Base-by-base conservation (phyloP, 192 early-diverging fungal species). In the Allomyces arbusculus region DNA sequence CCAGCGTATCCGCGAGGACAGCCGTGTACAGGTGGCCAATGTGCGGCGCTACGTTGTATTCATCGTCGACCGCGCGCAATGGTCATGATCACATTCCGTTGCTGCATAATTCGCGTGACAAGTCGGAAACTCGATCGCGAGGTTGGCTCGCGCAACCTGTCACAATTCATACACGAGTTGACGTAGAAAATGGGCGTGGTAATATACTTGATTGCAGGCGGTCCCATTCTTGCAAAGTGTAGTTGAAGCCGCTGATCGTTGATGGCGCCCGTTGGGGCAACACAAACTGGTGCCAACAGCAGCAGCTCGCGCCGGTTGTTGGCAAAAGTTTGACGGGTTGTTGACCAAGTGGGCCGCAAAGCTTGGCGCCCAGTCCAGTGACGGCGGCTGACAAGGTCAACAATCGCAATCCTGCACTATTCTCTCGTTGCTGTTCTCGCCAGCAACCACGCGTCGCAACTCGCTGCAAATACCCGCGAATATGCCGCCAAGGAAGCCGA, bases 1-100 rank as follows among this genome's bases (percentile, higher is more conserved):
- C 81, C 22, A 95, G 70, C 8, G 84, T 82, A 69, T 97, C 95
- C 0, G 87, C 84, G 1, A 97, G 71, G 10, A 95, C 89, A 0
- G 87, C 76, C 7, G 92, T 89, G 72, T 92, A 93, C 65, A 97
- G 75, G 67, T 97, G 95, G 12, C 95, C 95, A 71, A 97, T 89
- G 74, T 97, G 95, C 20, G 92, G 92, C 12, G 78, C 88, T 76
- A 79, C 68, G 63, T 61, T 20, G 8, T 22, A 6, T 58, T 11
- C 33, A 24, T 43, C 10, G 61, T 9, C 20, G 23, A 19, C 55
- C 20, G 4, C 25, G 24, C 6, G 6, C 10, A 24, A 25, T 22
- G 9, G 19, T 9, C 61, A 10, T 25, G 5, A 24, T 43, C 14
- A 10, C 10, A 62, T 3, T 33, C 19, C 28, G 44, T 24, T 67